Base-by-base conservation (phyloP, 176 grass and related monocot genomes). In the Bonia amplexicaulis region DNA sequence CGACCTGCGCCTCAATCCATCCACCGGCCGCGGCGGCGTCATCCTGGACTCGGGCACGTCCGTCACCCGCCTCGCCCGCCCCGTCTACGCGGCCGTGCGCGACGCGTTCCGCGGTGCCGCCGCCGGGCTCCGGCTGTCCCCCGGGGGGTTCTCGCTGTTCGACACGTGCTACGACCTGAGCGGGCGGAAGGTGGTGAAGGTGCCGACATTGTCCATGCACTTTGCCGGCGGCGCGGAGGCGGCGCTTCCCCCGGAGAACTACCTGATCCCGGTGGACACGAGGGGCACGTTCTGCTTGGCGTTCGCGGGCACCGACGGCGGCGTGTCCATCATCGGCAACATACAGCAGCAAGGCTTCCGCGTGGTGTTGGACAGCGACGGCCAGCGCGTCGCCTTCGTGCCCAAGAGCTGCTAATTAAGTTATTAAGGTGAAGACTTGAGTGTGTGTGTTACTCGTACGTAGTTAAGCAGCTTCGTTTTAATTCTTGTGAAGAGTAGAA, bases 11-110 rank as follows among this genome's bases (percentile, higher is more conserved):
- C 85, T 98, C 0, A 85, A 98, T 86, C 93, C 95, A 0, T 49
- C 86, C 23, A 93, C 91, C 0, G 95, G 95, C 11, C 92, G 86
- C 39, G 93, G 95, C 51, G 95, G 95, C n/a, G 95, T 95, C 51
- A 98, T 98, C 89, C 91, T 98, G 27, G 95, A 98, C 88, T 98
- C 95, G 2, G 95, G 95, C 77, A 98, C 93, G 22, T 98, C 95
- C 8, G 93, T 98, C 1, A 98, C 95, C 37, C 87, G 95, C 3
- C 86, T 98, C 8, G 87, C 93, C 15, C 76, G 91, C 0, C 83
- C 95, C 0, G 91, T 85, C 19, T 98, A 95, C 86, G 20, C 83
- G 7, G 95, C 95, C n/a, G 78, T 98, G 49, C 87, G 95, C 69
- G 89, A 98, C 88, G 95, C 95, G 6, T 98, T 98, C 87, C 90